Evolutionary conservation across 108 stramenopile genomes (phyloP), one percentile per base, ranked within the genome.

Genomic region (Cylindrotheca closterium): DNA sequence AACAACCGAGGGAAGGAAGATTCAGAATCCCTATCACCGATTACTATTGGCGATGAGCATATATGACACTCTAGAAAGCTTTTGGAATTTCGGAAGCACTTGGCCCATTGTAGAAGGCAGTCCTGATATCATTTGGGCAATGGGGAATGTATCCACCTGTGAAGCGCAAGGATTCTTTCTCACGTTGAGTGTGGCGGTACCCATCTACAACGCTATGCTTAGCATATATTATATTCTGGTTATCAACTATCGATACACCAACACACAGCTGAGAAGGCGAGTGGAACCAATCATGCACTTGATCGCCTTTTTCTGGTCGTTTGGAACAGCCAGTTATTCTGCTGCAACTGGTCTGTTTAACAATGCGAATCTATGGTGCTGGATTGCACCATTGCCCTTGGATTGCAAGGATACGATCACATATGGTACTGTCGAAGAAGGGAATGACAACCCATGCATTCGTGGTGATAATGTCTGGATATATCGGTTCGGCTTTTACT

Each of bases 111-210:
- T 80, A 8, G 8, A 8, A 0, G 78, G 58, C 18, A 77, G 73
- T 0, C 28, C 51, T 4, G 46, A 63, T 23, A 67, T 79, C 33
- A 12, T 68, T 30, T 5, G 64, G 1, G 78, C 86, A 0, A 23
- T 57, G 21, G 87, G 87, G 0, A 83, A 68, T 15, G 54, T 32
- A 1, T 70, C 50, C 1, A 71, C 79, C 0, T 86, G 85, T 54
- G 55, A 70, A 5, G 79, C 78, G 1, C 76, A 79, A 30, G 87
- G 82, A 19, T 88, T 85, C 59, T 85, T 88, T 54, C 25, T 75
- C 12, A 79, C 80, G 51, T 50, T 81, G 7, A 63, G 57, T 1
- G 21, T 84, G 7, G 47, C 65, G 30, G 61, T 67, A 19, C 72
- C 77, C 2, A 25, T 83, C 19, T 87, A 80, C 72, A 79, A 83